Evolutionary conservation across 345 rosid genomes (phyloP).

Genomic region (Gossypium sturtianum): DNA sequence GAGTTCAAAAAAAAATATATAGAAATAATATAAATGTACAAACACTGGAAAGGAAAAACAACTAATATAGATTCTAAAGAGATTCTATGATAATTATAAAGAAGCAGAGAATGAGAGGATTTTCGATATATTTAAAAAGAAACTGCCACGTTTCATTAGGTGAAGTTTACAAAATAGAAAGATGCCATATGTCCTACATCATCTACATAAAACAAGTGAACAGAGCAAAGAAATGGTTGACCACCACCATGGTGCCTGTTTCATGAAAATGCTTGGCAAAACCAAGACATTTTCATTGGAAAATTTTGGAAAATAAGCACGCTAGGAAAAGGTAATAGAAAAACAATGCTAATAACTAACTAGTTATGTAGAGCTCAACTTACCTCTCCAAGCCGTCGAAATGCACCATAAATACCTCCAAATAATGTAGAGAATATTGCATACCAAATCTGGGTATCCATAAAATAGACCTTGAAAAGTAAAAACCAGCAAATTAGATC

Average conservation of each 20-base stretch:
- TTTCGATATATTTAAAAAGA: neutral
- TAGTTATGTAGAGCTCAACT: constrained; percentile 11
- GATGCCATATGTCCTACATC: neutral
- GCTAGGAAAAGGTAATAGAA: neutral
- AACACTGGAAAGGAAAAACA: no score
- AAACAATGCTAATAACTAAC: neutral
- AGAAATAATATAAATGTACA: constrained; percentile 5
- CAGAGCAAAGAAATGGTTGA: neutral
- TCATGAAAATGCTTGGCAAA: neutral
- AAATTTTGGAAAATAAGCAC: neutral
- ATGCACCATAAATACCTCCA: constrained; percentile 98
- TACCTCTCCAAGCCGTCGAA: constrained; percentile 99
- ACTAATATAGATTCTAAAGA: neutral
- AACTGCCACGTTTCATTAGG: neutral
- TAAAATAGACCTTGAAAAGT: constrained; percentile 76
- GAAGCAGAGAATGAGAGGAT: neutral
- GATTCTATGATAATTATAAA: neutral
- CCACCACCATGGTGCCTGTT: neutral
- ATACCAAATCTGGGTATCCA: constrained; percentile 99
- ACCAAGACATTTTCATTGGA: neutral
- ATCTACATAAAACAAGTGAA: neutral
- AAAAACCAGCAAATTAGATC: constrained; percentile 2
- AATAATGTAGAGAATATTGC: constrained; percentile 94
- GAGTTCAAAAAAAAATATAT: constrained; percentile 14
- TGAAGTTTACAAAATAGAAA: neutral